Evolutionary conservation across 2,329 filamentous ascomycete genomes (phyloP), one percentile per base, ranked within the genome.

Genomic region (Mollisiaceae sp.): DNA sequence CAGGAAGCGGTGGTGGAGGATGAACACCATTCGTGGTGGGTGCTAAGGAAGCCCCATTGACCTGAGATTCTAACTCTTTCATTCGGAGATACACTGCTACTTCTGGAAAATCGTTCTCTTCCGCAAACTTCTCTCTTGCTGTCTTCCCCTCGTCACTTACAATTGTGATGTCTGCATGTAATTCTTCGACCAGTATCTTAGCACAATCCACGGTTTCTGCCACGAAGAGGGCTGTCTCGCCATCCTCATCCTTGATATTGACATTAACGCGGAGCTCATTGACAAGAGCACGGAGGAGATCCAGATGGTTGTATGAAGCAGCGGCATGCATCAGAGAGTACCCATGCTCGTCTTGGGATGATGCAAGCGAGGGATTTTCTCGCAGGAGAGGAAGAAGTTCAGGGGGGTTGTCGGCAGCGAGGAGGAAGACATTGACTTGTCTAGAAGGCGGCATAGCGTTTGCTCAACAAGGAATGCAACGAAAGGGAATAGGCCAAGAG

Each of bases 261-360:
- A 93, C 86, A 66, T 94, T 82, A 27, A 94, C 94, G 14, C 88
- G 80, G 78, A 94, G 92, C 39, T 94, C 91, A 56, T 82, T 82
- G 35, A 97, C 83, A 6, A 99, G 85, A 0, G 87, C 79, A 66
- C 91, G 89, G 18, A 97, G 85, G 18, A 99, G 88, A 63, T 91
- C 86, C 41, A 92, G 80, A 76, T 98, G 94, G 76, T 90, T 91
- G 83, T 98, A 99, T 71, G 94, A 97, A 20, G 92, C 90, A 18
- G 94, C 93, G 60, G 95, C 95, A 79, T 99, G 95, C 58, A 98
- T 82, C 32, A 98, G 87, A 56, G 93, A 97, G 81, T 99, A 99
- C 74, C 95, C 95, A 75, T 97, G 91, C 66, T 91, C 88, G 78
- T 99, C 95, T 80, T 97, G 92, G 60, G 85, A 81, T 2, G 89